These are phyloP conservation scores for Trametes sp. DNA, from an alignment of 1,284 basidiomycete genomes.

Conservation along the genomic window DNA sequence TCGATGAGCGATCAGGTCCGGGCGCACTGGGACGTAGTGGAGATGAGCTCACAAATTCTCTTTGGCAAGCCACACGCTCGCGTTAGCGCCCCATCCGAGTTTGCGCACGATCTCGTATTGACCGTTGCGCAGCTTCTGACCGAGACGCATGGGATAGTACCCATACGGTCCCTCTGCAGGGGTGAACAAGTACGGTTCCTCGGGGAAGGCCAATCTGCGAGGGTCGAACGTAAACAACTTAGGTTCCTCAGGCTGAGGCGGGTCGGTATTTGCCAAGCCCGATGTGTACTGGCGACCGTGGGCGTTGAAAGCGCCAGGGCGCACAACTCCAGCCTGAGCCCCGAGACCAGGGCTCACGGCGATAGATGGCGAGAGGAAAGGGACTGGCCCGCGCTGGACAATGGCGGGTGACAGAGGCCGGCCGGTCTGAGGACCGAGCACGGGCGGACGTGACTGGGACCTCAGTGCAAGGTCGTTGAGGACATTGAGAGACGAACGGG, in stretches of 20 bases:
- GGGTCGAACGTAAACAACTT: background rate
- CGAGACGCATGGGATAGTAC: background rate
- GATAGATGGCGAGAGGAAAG: too few relatives aligned
- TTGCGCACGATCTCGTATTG: background rate
- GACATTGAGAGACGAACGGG: too few relatives aligned
- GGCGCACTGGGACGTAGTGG: too few relatives aligned
- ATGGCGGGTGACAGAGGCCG: background rate
- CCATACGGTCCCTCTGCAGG: background rate
- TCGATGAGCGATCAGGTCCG: too few relatives aligned
- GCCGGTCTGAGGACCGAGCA: too few relatives aligned
- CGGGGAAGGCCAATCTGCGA: background rate
- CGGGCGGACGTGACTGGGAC: background rate
- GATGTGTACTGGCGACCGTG: background rate
- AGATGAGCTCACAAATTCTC: background rate
- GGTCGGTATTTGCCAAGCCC: background rate
- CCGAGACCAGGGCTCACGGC: too few relatives aligned
- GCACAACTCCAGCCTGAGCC: too few relatives aligned
- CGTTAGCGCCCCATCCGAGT: background rate
- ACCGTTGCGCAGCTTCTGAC: background rate
- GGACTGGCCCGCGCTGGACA: background rate
- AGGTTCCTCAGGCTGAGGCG: background rate
- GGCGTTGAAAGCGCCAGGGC: background rate
- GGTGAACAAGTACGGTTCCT: background rate
- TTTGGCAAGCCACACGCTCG: slow-evolving; percentile 2
- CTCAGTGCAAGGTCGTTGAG: background rate